These are phyloP conservation scores for Penicillium sp. DNA, from an alignment of 2,329 filamentous ascomycete species.

Conservation along the genomic window DNA sequence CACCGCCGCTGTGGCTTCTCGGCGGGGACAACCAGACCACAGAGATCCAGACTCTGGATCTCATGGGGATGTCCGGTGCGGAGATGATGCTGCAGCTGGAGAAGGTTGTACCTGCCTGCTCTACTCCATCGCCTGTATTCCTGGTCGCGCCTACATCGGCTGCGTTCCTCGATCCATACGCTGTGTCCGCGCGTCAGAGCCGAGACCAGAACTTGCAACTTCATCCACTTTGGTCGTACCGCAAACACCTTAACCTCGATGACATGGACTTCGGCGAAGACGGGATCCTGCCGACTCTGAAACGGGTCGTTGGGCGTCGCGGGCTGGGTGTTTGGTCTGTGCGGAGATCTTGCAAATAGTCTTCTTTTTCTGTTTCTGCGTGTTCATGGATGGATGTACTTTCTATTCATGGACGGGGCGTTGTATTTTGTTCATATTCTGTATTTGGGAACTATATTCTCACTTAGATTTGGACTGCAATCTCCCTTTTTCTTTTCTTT, in stretches of 20 bases:
- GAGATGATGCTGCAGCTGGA: slow-evolving; percentile 36
- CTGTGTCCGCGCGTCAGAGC: slow-evolving; percentile 1
- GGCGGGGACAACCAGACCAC: slow-evolving; percentile 30
- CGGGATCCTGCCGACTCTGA: slow-evolving; percentile 39
- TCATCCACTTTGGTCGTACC: slow-evolving; percentile 38
- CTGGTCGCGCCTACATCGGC: slow-evolving; percentile 42
- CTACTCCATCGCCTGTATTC: slow-evolving; percentile 26
- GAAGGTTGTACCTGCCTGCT: slow-evolving; percentile 27
- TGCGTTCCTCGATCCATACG: slow-evolving; percentile 35
- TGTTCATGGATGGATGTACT: neutral
- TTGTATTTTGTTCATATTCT: neutral
- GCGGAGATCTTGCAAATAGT: slow-evolving; percentile 24
- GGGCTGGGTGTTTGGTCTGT: slow-evolving; percentile 45
- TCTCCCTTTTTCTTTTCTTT: slow-evolving; percentile 5
- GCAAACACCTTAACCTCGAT: slow-evolving; percentile 44
- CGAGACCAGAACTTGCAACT: slow-evolving; percentile 25
- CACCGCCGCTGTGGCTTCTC: slow-evolving; percentile 45
- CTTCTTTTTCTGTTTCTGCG: neutral
- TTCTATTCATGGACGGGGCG: neutral
- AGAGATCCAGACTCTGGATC: slow-evolving; percentile 37
- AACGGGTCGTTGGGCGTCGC: slow-evolving; percentile 40
- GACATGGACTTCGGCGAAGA: slow-evolving; percentile 46
- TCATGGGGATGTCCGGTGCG: slow-evolving; percentile 42
- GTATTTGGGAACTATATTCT: neutral
- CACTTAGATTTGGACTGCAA: neutral